Base-by-base conservation (phyloP, 78 protist genomes). In the Diacronema lutheri region DNA sequence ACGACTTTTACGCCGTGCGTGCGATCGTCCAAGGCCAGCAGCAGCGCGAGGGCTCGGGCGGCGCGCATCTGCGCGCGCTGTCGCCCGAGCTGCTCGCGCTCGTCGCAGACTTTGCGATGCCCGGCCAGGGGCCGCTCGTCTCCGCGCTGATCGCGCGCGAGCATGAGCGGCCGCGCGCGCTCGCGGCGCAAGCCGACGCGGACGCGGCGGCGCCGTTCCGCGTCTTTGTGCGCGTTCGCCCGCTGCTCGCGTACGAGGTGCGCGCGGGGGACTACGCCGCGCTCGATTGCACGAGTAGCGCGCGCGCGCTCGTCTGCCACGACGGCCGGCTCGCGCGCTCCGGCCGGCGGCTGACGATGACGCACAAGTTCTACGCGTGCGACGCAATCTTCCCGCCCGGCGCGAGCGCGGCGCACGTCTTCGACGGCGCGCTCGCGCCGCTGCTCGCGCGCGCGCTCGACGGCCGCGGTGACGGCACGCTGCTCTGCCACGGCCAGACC, bases 251-350 rank as follows among this genome's bases (percentile, higher is more conserved):
- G 71, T 16, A 14, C 40, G 71, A 64, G 40, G 31, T 7, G 13
- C 1, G 25, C 21, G 71, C 25, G 10, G 71, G 71, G 31, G 71
- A 64, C 23, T 33, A 33, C 71, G 40, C 6, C 41, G 37, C 71
- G 71, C 6, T 64, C 20, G 41, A 44, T 44, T 7, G 50, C 50
- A 44, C 7, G 50, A 9, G n/a, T n/a, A n/a, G 65, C 65, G 9
- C 68, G 12, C 68, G 68, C 33, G 16, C 14, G 29, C 71, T 64
- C 71, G 71, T 64, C 41, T 2, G 6, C 40, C 71, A 64, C 40
- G 71, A 64, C 71, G 71, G 26, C 26, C 71, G 71, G 25, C 71
- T 64, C 41, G 71, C 71, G 25, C 71, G 71, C 71, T 64, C 71
- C 40, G 71, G 71, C 71, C 4, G 40, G 25, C 71, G 40, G 29